phyloP scores from a whole-genome alignment of 228 moss, liverwort and hornwort species.

The Sphagnum fallax region DNA sequence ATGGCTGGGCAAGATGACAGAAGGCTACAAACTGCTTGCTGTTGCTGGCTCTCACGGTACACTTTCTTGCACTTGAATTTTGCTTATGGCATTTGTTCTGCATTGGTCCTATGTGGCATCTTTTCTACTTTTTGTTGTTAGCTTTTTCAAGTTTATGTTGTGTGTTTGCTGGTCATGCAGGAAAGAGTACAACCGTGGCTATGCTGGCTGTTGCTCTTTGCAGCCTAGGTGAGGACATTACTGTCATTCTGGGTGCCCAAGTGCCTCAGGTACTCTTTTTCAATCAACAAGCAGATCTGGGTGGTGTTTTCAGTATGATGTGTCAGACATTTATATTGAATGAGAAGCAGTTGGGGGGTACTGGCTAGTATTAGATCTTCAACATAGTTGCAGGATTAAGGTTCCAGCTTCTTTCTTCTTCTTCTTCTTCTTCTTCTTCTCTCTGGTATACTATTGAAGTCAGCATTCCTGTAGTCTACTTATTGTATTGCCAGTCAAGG shows the following conservation, averaged over 20 bases:
- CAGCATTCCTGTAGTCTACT: too few species aligned
- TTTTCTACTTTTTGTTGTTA: not conserved
- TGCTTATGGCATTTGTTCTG: not conserved
- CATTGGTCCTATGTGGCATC: not conserved
- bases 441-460: too few species aligned
- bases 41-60: conserved; percentile 95
- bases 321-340: not conserved
- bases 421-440: too few species aligned
- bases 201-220: conserved; percentile 72
- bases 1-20: conserved; percentile 87
- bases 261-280: conserved; percentile 72
- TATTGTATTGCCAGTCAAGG: too few species aligned
- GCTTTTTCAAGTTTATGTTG: not conserved
- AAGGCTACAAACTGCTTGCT: conserved; percentile 81
- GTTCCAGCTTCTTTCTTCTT: too few species aligned
- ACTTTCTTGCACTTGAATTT: not conserved
- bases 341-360: too few species aligned
- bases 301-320: not conserved
- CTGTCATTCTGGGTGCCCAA: conserved; percentile 87
- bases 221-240: conserved; percentile 68
- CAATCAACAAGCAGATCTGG: not conserved
- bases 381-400: too few species aligned
- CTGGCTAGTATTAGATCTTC: too few species aligned
- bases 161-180: conserved; percentile 22
- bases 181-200: conserved; percentile 89